Conservation (phyloP, 2,329 filamentous ascomycete genomes). For the Clarireedia monteithiana region DNA sequence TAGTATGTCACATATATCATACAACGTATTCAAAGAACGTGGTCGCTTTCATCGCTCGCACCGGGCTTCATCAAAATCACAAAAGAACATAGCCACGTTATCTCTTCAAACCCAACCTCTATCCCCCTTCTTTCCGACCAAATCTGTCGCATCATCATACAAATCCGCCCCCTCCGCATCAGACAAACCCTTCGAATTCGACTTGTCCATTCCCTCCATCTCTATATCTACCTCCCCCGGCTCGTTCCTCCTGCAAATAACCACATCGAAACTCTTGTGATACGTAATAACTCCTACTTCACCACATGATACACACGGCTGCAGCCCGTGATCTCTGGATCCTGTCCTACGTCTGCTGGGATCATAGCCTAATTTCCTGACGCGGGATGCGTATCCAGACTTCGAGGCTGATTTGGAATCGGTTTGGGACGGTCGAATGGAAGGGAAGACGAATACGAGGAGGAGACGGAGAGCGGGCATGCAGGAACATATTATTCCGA, state of each 20-base stretch:
- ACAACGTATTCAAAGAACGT: no score
- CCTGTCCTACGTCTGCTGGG: not conserved
- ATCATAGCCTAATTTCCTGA: not conserved
- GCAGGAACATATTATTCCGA: slow-evolving; percentile 19
- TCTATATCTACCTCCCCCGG: not conserved
- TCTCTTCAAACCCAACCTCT: no score
- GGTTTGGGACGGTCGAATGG: not conserved
- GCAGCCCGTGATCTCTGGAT: not conserved
- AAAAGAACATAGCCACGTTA: no score
- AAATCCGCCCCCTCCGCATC: no score
- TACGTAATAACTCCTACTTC: not conserved
- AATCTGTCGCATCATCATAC: no score
- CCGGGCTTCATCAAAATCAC: no score
- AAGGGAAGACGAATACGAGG: not conserved
- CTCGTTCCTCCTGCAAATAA: not conserved
- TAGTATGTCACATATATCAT: no score
- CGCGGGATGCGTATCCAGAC: not conserved
- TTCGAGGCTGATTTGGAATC: not conserved
- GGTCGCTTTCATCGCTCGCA: no score
- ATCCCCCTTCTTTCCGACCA: no score
- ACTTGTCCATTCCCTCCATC: not conserved
- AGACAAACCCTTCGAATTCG: not conserved
- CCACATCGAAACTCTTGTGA: not conserved
- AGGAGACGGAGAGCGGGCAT: slow-evolving; percentile 14
- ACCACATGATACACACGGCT: not conserved